Evolutionary conservation across 2,329 filamentous ascomycete genomes (phyloP).

Genomic region (Fusarium sp.): DNA sequence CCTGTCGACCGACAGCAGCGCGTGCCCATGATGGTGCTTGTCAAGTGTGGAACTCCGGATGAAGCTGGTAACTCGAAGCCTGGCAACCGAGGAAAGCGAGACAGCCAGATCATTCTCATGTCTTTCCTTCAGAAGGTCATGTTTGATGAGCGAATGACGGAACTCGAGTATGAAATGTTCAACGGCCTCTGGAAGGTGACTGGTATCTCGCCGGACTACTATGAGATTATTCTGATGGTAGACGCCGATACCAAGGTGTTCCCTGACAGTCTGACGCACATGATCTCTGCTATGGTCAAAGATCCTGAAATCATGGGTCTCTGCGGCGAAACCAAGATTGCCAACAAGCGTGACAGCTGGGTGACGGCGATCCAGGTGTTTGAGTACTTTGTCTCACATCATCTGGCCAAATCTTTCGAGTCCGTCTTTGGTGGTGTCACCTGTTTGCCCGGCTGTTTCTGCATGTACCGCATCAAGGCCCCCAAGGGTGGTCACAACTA

Average conservation of each 20-base stretch:
- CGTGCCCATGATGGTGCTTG: constrained; percentile 96
- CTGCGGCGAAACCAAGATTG: constrained; percentile 99
- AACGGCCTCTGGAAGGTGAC: constrained; percentile 99
- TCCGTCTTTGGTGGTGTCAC: constrained; percentile 99
- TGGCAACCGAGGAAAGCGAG: constrained; percentile 97
- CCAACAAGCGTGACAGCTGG: constrained; percentile 95
- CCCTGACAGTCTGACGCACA: constrained; percentile 97
- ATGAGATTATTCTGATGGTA: constrained; percentile 98
- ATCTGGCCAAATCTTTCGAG: constrained; percentile 96
- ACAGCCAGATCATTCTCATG: constrained; percentile 99
- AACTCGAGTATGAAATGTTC: constrained; percentile 99
- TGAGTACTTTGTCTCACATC: constrained; percentile 99
- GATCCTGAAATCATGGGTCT: constrained; percentile 99
- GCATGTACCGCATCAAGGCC: constrained; percentile 99
- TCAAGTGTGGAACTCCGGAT: constrained; percentile 94
- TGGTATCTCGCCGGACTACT: constrained; percentile 97
- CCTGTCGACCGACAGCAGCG: constrained; percentile 91
- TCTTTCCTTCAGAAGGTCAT: constrained; percentile 99
- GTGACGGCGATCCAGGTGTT: constrained; percentile 99
- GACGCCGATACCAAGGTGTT: constrained; percentile 99
- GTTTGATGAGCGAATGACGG: constrained; percentile 99
- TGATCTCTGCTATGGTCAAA: constrained; percentile 99
- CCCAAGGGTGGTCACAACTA: constrained; percentile 99
- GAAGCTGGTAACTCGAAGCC: constrained; percentile 87
- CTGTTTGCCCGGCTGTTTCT: constrained; percentile 98